These are phyloP conservation scores for Rhazya stricta DNA, from an alignment of 257 asterid species.

Conservation along the genomic window DNA sequence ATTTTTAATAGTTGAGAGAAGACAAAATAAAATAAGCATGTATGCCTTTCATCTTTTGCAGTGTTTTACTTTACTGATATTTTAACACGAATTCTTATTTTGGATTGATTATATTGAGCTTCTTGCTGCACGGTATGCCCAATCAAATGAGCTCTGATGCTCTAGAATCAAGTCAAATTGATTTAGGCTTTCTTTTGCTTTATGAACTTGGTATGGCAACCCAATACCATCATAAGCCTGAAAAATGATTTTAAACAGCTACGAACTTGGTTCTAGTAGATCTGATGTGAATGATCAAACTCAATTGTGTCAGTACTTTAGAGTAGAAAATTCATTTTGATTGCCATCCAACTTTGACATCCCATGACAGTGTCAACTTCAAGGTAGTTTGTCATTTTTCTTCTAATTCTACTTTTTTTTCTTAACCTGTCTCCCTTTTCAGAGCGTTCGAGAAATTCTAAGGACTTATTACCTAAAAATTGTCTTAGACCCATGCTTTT, in stretches of 20 bases:
- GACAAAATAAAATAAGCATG: background rate
- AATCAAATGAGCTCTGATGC: background rate
- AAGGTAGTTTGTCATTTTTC: background rate
- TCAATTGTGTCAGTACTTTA: background rate
- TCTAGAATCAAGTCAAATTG: background rate
- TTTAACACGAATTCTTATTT: background rate
- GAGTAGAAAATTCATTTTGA: background rate
- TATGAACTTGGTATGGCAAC: background rate
- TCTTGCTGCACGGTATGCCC: background rate
- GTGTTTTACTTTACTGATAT: background rate
- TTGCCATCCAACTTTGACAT: background rate
- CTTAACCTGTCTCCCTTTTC: background rate
- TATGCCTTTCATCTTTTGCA: no score
- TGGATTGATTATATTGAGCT: conserved; percentile 1
- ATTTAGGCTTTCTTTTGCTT: background rate
- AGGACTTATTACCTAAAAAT: no score
- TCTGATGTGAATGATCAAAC: background rate
- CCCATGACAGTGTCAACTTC: background rate
- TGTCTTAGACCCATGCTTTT: background rate
- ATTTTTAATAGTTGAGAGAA: background rate
- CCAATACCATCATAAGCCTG: background rate
- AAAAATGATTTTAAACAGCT: background rate
- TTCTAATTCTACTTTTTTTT: background rate
- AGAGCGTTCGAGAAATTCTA: background rate
- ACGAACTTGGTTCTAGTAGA: background rate